phyloP scores from a whole-genome alignment of 495 filamentous ascomycete genomes.

The Emericellopsis terricola region DNA sequence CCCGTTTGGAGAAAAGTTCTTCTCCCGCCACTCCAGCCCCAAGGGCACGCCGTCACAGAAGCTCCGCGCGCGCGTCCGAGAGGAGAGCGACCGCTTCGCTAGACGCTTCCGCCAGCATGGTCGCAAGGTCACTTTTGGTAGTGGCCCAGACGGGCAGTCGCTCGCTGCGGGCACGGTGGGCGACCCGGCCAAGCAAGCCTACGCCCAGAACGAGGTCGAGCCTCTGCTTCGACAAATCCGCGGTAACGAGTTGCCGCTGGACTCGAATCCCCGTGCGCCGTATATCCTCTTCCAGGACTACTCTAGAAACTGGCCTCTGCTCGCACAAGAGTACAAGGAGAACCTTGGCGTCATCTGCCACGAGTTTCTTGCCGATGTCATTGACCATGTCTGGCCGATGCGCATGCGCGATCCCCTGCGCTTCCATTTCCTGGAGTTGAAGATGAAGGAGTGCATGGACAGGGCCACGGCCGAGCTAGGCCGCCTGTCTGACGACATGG shows the following conservation, averaged over 20 bases:
- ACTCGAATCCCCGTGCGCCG: constrained; percentile 19
- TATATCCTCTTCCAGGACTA: constrained; percentile 24
- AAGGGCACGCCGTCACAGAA: constrained; percentile 21
- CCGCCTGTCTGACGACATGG: constrained; percentile 14
- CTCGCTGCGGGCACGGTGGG: constrained; percentile 2
- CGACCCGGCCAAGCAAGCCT: constrained; percentile 12
- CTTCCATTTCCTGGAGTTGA: constrained; percentile 15
- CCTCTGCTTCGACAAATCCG: constrained; percentile 16
- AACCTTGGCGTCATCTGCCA: constrained; percentile 23
- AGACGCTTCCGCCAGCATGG: constrained; percentile 15
- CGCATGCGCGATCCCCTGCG: constrained; percentile 21
- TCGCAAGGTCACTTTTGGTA: constrained; percentile 16
- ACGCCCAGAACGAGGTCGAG: constrained; percentile 16
- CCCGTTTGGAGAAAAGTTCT: constrained; percentile 19
- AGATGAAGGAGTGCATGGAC: constrained; percentile 17
- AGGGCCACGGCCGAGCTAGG: constrained; percentile 20
- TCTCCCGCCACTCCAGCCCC: constrained; percentile 16
- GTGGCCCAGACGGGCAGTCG: constrained; percentile 1
- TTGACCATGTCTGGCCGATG: constrained; percentile 21
- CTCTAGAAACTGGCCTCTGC: constrained; percentile 18
- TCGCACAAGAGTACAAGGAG: constrained; percentile 23
- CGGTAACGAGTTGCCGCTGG: constrained; percentile 23
- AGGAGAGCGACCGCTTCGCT: constrained; percentile 22
- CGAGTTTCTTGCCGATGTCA: constrained; percentile 22
- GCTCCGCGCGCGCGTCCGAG: constrained; percentile 18